Base-by-base conservation (phyloP, 2,329 filamentous ascomycete genomes). In the Colletotrichum abscissum region DNA sequence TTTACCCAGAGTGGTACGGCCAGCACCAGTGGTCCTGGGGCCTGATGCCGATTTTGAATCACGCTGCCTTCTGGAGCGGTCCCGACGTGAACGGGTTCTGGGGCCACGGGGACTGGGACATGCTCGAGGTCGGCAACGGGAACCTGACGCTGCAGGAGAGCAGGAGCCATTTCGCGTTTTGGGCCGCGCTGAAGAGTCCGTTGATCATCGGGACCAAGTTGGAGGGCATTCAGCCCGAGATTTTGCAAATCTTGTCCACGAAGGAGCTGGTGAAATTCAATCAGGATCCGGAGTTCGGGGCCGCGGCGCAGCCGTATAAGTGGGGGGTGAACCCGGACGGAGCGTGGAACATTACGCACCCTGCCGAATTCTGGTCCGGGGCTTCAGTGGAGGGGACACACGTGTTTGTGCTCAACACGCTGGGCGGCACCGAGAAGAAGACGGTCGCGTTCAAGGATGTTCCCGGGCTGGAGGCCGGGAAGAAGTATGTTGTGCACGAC, bases 111-210 rank as follows among this genome's bases (percentile, higher is more conserved):
- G 88, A 90, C 74, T 81, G 83, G 12, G 87, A 89, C 66, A 88
- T 88, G 83, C 82, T 85, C 8, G 86, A 88, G 76, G 81, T 89
- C 7, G 87, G 87, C 26, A 89, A 88, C 75, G 84, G 83, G 0
- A 79, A 85, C 26, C 78, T 89, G 57, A 87, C 84, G 0, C 49
- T 79, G 0, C 82, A 81, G 1, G 86, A 89, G 79, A 84, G 84
- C 38, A 80, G 86, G 22, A 84, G 84, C 2, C 87, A 89, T 75
- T 89, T 89, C 75, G 85, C 85, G 4, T 77, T 89, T 5, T 89
- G 88, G 88, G 85, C 85, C 0, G 82, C 82, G 1, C 83, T 89
- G 80, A 88, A 88, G 77, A 83, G 82, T 5, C 87, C 87, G 0
- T 76, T 89, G 24, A 82, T 89, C 30, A 87, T 89, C 60, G 86